A percentile compares a stretch with the other conserved stretches of the same genome.
Conservation (phyloP, 345 rosid genomes). For the Camelina hispida region DNA sequence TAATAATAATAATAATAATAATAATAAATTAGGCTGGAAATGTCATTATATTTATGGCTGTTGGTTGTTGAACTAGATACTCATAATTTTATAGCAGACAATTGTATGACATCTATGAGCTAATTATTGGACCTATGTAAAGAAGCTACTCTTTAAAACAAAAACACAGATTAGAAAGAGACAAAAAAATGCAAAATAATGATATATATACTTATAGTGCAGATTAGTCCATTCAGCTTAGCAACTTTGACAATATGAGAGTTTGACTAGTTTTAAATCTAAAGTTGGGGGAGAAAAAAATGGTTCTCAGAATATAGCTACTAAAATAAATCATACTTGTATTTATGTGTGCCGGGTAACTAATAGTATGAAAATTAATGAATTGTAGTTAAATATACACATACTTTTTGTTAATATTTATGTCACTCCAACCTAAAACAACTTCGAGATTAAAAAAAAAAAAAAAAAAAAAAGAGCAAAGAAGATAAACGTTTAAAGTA, state of each 20-base stretch:
- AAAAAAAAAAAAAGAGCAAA: background rate
- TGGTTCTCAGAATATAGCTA: constrained; percentile 27
- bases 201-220: background rate
- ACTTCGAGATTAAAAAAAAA: background rate
- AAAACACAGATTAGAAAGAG: background rate
- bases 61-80: constrained; percentile 47
- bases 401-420: background rate
- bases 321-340: background rate
- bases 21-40: constrained; percentile 33
- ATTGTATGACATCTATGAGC: constrained; percentile 34
- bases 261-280: constrained; percentile 5
- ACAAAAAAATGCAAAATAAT: background rate
- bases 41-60: constrained; percentile 41
- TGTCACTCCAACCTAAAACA: background rate
- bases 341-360: background rate
- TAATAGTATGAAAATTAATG: too few species aligned
- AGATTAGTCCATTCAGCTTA: constrained; percentile 26
- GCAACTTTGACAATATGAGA: constrained; percentile 30
- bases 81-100: constrained; percentile 32
- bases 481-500: constrained; percentile 23
- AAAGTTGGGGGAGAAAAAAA: background rate
- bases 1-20: too few species aligned
- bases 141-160: background rate
- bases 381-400: too few species aligned
- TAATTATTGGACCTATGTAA: constrained; percentile 26